phyloP scores from a whole-genome alignment of 2,329 filamentous ascomycete genomes.

The Talaromyces sp. region DNA sequence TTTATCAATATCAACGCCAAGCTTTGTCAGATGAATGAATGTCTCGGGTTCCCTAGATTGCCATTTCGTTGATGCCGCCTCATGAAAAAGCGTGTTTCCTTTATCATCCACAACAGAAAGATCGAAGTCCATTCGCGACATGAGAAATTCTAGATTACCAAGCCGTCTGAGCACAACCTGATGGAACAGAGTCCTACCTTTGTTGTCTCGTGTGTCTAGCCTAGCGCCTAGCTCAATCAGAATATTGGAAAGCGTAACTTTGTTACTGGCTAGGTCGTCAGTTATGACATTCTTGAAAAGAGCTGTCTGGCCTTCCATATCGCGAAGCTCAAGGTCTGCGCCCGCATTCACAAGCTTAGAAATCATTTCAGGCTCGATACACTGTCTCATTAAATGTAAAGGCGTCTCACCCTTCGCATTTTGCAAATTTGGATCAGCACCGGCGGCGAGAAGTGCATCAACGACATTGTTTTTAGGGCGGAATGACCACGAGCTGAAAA shows the following conservation, averaged over 20 bases:
- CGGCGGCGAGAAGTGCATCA: conserved; percentile 3
- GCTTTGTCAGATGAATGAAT: background rate
- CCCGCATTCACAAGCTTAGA: conserved; percentile 6
- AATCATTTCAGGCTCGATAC: background rate
- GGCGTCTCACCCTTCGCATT: conserved; percentile 10
- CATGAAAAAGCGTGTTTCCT: conserved; percentile 5
- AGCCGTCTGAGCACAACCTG: background rate
- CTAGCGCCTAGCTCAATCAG: conserved; percentile 6
- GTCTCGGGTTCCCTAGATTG: background rate
- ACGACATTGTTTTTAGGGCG: background rate
- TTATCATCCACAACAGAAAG: background rate
- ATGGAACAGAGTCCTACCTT: conserved; percentile 9
- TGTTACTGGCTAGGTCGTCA: background rate
- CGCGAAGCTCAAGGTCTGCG: conserved; percentile 5
- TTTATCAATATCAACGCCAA: conserved; percentile 10
- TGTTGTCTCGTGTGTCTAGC: conserved; percentile 11
- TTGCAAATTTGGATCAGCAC: conserved; percentile 10
- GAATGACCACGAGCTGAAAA: background rate
- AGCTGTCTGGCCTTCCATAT: conserved; percentile 9
- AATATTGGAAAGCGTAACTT: conserved; percentile 7
- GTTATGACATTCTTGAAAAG: conserved; percentile 7
- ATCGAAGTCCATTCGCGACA: conserved; percentile 6
- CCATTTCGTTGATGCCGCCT: conserved; percentile 6
- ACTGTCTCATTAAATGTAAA: background rate
- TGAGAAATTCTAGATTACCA: conserved; percentile 9